Evolutionary conservation across 306 rosid species (phyloP).

Genomic region (Dalbergia cochinchinensis): DNA sequence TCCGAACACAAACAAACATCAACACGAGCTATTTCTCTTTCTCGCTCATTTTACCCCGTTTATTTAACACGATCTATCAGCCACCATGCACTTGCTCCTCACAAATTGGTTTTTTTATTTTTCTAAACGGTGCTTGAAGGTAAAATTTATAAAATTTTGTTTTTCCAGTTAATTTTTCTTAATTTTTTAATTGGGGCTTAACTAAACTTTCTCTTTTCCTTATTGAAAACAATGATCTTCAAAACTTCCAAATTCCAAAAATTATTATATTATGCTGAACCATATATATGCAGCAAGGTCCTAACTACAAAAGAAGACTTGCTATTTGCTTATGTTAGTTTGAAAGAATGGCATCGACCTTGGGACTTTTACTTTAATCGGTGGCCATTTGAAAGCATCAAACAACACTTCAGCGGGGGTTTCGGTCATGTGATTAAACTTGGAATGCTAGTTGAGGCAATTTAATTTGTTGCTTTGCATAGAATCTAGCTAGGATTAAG

Average conservation of each 20-base stretch:
- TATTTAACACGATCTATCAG: no score
- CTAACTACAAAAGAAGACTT: no score
- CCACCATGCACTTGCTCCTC: neutral
- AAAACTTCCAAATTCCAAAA: neutral
- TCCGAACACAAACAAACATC: no score
- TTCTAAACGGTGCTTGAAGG: no score
- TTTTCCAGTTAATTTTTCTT: no score
- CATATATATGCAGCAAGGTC: no score
- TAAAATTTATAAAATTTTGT: no score
- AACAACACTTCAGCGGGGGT: neutral
- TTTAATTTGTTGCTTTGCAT: neutral
- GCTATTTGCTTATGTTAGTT: neutral
- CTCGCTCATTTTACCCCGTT: neutral
- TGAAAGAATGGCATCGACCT: neutral
- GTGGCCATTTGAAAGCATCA: neutral
- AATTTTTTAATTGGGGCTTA: neutral
- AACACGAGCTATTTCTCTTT: neutral
- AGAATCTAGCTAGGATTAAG: neutral
- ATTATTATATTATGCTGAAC: no score
- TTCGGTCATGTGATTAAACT: neutral
- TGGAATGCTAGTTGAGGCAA: neutral
- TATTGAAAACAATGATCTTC: neutral
- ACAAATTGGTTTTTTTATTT: neutral
- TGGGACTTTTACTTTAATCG: neutral
- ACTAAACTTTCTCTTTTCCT: no score